A percentile compares a stretch with the other conserved stretches of the same genome.
These are phyloP conservation scores for Lichtheimia corymbifera DNA, from an alignment of 371 early-diverging fungal species.

Conservation along the genomic window DNA sequence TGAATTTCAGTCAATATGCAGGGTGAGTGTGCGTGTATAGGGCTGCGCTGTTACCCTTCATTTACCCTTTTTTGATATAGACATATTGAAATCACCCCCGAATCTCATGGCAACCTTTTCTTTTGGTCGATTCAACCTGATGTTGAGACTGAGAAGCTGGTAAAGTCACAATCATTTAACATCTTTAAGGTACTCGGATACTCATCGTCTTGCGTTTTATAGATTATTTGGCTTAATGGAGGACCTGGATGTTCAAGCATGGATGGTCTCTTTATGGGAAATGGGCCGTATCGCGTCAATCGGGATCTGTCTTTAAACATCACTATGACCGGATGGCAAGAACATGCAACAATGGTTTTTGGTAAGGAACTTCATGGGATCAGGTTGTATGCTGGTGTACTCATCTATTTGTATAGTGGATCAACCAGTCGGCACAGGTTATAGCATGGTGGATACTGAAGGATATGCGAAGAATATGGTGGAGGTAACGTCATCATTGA, in stretches of 20 bases:
- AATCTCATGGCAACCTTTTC: conserved; percentile 49
- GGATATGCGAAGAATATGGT: conserved; percentile 40
- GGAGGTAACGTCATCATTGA: conserved; percentile 28
- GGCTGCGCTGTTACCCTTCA: neutral
- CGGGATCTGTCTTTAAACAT: conserved; percentile 45
- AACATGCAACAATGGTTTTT: conserved; percentile 71
- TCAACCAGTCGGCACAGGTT: conserved; percentile 90
- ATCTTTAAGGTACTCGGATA: neutral
- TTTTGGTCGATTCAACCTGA: conserved; percentile 58
- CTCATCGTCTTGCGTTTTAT: neutral
- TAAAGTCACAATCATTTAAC: conserved; percentile 5
- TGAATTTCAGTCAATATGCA: conserved; percentile 59
- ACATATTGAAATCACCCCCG: conserved; percentile 44
- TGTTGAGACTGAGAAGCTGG: conserved; percentile 34
- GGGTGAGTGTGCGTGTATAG: conserved; percentile 40
- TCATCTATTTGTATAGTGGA: conserved; percentile 58
- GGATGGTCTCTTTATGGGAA: conserved; percentile 86
- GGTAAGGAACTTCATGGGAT: conserved; percentile 34
- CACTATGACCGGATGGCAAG: conserved; percentile 70
- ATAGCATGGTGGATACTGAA: conserved; percentile 52
- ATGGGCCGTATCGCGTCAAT: conserved; percentile 71
- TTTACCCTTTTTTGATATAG: conserved; percentile 17
- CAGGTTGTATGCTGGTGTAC: neutral
- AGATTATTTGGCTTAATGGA: conserved; percentile 89
- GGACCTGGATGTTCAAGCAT: conserved; percentile 67